Conservation (phyloP, 2,329 filamentous ascomycete species). For the Colletotrichum sp. region DNA sequence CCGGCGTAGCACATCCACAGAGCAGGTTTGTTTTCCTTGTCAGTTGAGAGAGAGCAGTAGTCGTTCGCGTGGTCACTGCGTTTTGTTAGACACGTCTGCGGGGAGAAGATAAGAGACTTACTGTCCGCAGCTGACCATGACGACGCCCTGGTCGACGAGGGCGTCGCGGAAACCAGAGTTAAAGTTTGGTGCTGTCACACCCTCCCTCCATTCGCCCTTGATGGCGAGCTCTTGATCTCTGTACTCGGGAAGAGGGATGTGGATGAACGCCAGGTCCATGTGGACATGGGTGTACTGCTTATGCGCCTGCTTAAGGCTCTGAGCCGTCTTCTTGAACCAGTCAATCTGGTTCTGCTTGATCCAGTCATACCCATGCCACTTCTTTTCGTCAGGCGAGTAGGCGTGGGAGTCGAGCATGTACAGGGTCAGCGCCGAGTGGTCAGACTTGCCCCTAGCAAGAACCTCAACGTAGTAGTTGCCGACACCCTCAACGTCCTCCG, state of each 20-base stretch:
- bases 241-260: constrained; percentile 95
- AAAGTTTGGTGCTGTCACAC: constrained; percentile 84
- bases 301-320: constrained; percentile 77
- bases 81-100: neutral
- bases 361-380: constrained; percentile 96
- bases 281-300: constrained; percentile 88
- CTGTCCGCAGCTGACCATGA: constrained; percentile 92
- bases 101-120: constrained; percentile 45
- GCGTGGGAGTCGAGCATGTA: constrained; percentile 94
- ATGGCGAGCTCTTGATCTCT: constrained; percentile 61
- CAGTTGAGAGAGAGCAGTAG: constrained; percentile 79
- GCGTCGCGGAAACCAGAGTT: constrained; percentile 95
- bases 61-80: constrained; percentile 91
- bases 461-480: constrained; percentile 96
- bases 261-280: constrained; percentile 96
- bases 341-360: constrained; percentile 91
- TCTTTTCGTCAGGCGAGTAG: constrained; percentile 87
- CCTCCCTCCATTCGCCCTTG: constrained; percentile 80
- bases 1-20: constrained; percentile 99
- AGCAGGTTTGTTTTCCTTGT: constrained; percentile 63
- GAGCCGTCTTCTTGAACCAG: constrained; percentile 87
- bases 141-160: constrained; percentile 82
- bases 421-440: constrained; percentile 91
- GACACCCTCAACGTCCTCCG: constrained; percentile 83
- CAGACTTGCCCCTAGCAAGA: constrained; percentile 76